phyloP scores from a whole-genome alignment of 805 yeast species.

The Scheffersomyces lignosus region DNA sequence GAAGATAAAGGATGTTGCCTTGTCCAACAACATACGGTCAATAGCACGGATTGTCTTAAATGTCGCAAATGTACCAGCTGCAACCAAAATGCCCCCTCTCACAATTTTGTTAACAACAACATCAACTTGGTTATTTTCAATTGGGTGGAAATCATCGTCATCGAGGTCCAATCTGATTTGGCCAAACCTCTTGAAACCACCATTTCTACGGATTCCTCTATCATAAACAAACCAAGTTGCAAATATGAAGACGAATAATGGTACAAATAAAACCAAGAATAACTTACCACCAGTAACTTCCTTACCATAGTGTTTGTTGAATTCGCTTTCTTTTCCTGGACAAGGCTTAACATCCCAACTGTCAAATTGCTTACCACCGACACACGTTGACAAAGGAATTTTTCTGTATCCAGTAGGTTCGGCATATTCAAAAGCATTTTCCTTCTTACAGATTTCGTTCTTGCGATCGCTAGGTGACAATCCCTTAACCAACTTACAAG shows the following conservation, averaged over 20 bases:
- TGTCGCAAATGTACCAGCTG: constrained; percentile 40
- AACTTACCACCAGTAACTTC: constrained; percentile 58
- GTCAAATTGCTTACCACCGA: constrained; percentile 75
- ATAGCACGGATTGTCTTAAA: constrained; percentile 34
- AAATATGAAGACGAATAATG: constrained; percentile 53
- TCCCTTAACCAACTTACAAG: constrained; percentile 83
- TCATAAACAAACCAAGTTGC: constrained; percentile 72
- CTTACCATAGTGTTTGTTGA: constrained; percentile 49
- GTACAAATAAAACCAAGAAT: constrained; percentile 54
- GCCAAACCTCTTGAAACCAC: constrained; percentile 76
- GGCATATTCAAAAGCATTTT: constrained; percentile 66
- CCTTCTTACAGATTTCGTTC: constrained; percentile 56
- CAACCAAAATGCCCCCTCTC: constrained; percentile 51
- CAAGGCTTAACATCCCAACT: constrained; percentile 68
- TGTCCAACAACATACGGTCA: constrained; percentile 35
- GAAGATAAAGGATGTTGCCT: constrained; percentile 26
- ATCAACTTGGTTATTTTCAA: constrained; percentile 65
- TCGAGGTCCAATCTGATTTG: constrained; percentile 83
- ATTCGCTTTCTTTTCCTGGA: constrained; percentile 81
- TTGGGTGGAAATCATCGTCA: constrained; percentile 51
- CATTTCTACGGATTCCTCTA: constrained; percentile 75
- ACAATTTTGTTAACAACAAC: constrained; percentile 58
- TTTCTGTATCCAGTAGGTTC: constrained; percentile 92
- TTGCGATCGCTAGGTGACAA: constrained; percentile 61
- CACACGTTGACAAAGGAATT: constrained; percentile 82